Evolutionary conservation across 805 yeast species (phyloP).

Genomic region (Scheffersomyces spartinae): DNA sequence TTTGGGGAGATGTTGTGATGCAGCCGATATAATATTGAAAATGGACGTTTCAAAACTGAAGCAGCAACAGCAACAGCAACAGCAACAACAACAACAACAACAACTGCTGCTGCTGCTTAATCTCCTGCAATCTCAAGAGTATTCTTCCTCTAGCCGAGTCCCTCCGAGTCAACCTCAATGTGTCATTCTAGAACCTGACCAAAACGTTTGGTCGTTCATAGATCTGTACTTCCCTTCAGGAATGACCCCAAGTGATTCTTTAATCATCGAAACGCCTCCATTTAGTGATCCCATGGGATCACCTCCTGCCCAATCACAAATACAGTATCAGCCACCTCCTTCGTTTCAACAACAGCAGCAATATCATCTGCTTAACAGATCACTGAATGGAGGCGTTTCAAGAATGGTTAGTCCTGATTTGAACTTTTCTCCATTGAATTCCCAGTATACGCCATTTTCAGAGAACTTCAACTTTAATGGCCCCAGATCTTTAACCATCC

Average conservation of each 20-base stretch:
- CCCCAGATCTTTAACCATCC: no score
- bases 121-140: constrained; percentile 1
- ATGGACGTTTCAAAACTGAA: constrained; percentile 12
- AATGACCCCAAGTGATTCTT: constrained; percentile 55
- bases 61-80: constrained; percentile 3
- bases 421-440: no score
- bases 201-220: constrained; percentile 41
- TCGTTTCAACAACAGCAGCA: no score
- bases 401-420: no score
- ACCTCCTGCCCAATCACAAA: no score
- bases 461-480: no score
- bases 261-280: constrained; percentile 45
- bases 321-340: no score
- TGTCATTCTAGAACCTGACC: constrained; percentile 45
- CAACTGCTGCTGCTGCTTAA: constrained; percentile 5
- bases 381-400: no score
- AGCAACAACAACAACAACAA: constrained; percentile 1
- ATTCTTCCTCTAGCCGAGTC: constrained; percentile 1
- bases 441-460: no score
- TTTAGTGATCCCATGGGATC: no score
- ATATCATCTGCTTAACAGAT: no score
- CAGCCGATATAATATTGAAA: constrained; percentile 49
- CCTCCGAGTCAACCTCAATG: constrained; percentile 1
- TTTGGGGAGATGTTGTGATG: constrained; percentile 48
- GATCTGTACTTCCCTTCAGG: constrained; percentile 57